Conservation (phyloP, 441 rosid genomes). For the Syzygium syzygioides region DNA sequence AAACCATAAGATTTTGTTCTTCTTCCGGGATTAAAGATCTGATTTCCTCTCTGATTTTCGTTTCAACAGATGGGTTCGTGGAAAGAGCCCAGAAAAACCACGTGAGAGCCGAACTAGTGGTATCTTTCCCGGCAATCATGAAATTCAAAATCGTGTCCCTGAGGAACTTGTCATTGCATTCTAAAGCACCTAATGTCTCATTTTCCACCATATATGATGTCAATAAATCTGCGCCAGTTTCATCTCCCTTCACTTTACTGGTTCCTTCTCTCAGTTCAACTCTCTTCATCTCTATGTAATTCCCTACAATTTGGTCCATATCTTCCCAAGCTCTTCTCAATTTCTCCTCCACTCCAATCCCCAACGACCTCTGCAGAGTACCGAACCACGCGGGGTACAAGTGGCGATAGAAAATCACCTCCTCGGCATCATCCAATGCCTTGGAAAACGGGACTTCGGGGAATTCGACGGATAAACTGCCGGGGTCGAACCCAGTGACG, state of each 20-base stretch:
- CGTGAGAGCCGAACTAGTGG: conserved; percentile 22
- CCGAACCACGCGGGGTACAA: conserved; percentile 13
- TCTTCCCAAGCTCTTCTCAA: conserved; percentile 8
- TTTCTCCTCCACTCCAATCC: conserved; percentile 21
- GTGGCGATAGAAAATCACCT: conserved; percentile 19
- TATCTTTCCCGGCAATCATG: conserved; percentile 29
- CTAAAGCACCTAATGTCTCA: background rate
- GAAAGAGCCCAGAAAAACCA: conserved; percentile 36
- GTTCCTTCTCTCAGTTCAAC: background rate
- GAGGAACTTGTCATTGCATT: background rate
- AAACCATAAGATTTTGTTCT: background rate
- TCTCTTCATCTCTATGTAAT: conserved; percentile 11
- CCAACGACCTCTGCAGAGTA: conserved; percentile 21
- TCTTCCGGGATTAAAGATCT: background rate
- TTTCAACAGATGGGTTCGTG: conserved; percentile 12
- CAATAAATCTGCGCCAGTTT: conserved; percentile 16
- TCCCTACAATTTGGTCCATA: background rate
- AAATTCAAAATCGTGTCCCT: conserved; percentile 8
- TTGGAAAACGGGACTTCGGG: conserved; percentile 13
- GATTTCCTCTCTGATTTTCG: conserved; percentile 24
- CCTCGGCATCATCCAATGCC: conserved; percentile 28
- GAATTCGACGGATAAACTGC: conserved; percentile 14
- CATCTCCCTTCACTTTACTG: background rate
- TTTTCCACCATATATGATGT: conserved; percentile 13
- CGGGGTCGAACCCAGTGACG: conserved; percentile 25